Conservation (phyloP, 108 stramenopile genomes). For the Nannochloropsis granulata region DNA sequence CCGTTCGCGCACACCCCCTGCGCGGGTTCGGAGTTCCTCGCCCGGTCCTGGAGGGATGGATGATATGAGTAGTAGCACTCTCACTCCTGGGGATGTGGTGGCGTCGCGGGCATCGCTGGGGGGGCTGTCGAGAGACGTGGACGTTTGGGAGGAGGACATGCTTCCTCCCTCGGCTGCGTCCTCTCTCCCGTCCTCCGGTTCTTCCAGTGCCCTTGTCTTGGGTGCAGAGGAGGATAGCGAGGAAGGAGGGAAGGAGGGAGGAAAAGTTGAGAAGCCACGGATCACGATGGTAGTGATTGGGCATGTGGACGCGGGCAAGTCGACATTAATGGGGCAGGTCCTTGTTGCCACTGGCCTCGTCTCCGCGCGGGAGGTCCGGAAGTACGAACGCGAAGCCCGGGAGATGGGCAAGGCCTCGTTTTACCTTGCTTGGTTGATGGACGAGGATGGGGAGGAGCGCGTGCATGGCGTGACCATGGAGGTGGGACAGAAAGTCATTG, state of each 20-base stretch:
- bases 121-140: not conserved
- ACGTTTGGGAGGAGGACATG: not conserved
- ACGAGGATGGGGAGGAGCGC: constrained; percentile 49
- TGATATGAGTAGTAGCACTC: not conserved
- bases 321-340: constrained; percentile 69
- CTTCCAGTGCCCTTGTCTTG: too few relatives aligned
- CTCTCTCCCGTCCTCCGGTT: too few relatives aligned
- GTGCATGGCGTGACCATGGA: constrained; percentile 61
- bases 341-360: constrained; percentile 46
- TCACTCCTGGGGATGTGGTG: not conserved
- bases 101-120: not conserved
- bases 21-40: not conserved
- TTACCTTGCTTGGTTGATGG: constrained; percentile 57
- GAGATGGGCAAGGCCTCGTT: constrained; percentile 54
- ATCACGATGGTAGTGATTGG: constrained; percentile 30
- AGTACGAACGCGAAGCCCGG: constrained; percentile 44
- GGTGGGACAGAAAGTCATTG: constrained; percentile 42
- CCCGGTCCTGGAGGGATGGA: not conserved
- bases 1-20: not conserved
- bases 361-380: constrained; percentile 40
- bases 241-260: not conserved
- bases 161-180: not conserved
- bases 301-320: constrained; percentile 79
- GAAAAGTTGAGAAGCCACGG: not conserved
- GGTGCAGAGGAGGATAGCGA: not conserved